A percentile compares a stretch with the other conserved stretches of the same genome.
These are phyloP conservation scores for Pythium sukuiense DNA, from an alignment of 352 stramenopile species.

Conservation along the genomic window DNA sequence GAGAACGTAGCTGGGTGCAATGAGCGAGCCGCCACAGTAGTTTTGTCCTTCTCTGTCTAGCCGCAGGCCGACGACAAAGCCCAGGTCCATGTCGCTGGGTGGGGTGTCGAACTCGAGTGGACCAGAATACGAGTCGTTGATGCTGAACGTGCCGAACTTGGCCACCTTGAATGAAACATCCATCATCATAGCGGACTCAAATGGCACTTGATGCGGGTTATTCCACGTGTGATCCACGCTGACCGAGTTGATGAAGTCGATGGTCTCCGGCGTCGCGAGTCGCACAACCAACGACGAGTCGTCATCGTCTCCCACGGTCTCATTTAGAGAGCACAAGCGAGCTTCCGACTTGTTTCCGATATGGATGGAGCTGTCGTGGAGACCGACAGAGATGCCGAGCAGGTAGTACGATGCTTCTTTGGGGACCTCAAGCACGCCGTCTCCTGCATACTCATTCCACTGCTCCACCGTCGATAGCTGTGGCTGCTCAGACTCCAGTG, in stretches of 20 bases:
- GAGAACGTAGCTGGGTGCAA: conserved; percentile 44
- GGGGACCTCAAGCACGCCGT: conserved; percentile 23
- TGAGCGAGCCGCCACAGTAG: conserved; percentile 48
- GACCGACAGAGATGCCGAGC: conserved; percentile 16
- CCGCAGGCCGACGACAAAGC: conserved; percentile 40
- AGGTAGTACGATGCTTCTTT: conserved; percentile 20
- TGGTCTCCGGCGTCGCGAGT: conserved; percentile 22
- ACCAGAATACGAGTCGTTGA: conserved; percentile 18
- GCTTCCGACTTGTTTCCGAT: not conserved
- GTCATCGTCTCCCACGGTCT: conserved; percentile 24
- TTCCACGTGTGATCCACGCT: conserved; percentile 29
- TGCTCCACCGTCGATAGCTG: conserved; percentile 12
- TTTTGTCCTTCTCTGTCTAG: conserved; percentile 32
- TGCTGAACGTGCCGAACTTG: not conserved
- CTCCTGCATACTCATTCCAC: conserved; percentile 18
- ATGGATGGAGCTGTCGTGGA: conserved; percentile 6
- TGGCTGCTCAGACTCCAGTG: not conserved
- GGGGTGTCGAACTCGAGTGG: conserved; percentile 24
- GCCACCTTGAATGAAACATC: not conserved
- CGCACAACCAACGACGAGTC: conserved; percentile 18
- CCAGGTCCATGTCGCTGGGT: conserved; percentile 21
- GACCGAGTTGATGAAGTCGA: conserved; percentile 28
- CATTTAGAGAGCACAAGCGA: conserved; percentile 19
- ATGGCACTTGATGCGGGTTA: conserved; percentile 15
- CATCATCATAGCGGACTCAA: not conserved